Evolutionary conservation across 73 alveolate species (phyloP).

Genomic region (Paramecium sexaurelia): DNA sequence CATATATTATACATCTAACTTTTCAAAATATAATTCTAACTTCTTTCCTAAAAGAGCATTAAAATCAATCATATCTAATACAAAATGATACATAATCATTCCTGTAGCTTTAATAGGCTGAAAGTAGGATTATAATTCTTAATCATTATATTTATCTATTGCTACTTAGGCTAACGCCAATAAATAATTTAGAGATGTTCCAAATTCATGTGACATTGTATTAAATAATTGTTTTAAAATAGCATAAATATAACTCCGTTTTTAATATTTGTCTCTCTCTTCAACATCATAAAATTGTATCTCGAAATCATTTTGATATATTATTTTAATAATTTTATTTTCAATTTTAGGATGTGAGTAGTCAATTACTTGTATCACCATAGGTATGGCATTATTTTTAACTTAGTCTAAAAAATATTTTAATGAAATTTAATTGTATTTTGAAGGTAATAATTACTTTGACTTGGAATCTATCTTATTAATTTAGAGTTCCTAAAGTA

Average conservation of each 20-base stretch:
- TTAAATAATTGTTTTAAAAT: slow-evolving; percentile 1
- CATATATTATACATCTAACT: neutral
- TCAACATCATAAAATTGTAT: neutral
- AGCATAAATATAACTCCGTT: neutral
- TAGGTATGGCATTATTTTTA: neutral
- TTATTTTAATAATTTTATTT: neutral
- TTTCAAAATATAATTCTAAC: slow-evolving; percentile 1
- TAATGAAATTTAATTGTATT: neutral
- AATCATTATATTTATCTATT: neutral
- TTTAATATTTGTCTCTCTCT: slow-evolving; percentile 13
- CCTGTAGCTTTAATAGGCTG: slow-evolving; percentile 2
- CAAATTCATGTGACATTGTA: slow-evolving; percentile 31
- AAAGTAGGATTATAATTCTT: neutral
- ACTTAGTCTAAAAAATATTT: neutral
- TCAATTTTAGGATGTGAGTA: neutral
- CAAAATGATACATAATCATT: neutral
- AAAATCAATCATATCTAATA: slow-evolving; percentile 35
- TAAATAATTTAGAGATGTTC: slow-evolving; percentile 44
- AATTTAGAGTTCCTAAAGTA: neutral
- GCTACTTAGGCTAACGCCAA: slow-evolving; percentile 46
- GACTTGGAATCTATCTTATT: neutral
- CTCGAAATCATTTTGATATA: neutral
- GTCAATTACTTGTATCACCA: neutral
- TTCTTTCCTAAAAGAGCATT: slow-evolving; percentile 47
- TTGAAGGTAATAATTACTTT: neutral